These are phyloP conservation scores for Parastagonospora avenae DNA, from an alignment of 2,329 filamentous ascomycete genomes.

Conservation along the genomic window DNA sequence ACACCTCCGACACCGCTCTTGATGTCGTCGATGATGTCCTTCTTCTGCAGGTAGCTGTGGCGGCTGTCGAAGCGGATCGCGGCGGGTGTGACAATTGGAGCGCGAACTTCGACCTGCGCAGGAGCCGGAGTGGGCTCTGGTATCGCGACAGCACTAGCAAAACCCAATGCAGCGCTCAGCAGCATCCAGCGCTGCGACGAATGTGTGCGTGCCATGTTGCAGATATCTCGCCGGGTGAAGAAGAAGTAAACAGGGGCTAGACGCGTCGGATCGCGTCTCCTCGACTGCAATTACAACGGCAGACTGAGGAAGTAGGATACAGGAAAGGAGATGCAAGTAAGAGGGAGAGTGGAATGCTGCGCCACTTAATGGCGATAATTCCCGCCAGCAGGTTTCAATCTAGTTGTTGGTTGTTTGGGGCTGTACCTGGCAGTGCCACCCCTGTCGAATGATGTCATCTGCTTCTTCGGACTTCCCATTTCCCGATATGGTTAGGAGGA, in stretches of 20 bases:
- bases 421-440: conserved; percentile 1
- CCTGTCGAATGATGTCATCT: neutral
- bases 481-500: neutral
- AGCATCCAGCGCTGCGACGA: conserved; percentile 26
- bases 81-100: conserved; percentile 41
- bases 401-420: neutral
- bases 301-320: neutral
- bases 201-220: conserved; percentile 20
- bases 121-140: conserved; percentile 41
- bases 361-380: neutral
- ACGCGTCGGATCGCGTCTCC: neutral
- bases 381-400: conserved; percentile 6
- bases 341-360: neutral
- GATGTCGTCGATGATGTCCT: conserved; percentile 41
- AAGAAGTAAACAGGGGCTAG: conserved; percentile 1
- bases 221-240: too few relatives aligned
- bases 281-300: neutral
- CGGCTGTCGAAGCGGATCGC: conserved; percentile 38
- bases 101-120: conserved; percentile 33
- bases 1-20: conserved; percentile 36
- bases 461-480: neutral
- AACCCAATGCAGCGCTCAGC: conserved; percentile 23
- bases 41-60: conserved; percentile 40
- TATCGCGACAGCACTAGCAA: conserved; percentile 33
- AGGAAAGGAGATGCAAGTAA: neutral